A percentile compares a stretch with the other conserved stretches of the same genome.
phyloP scores from a whole-genome alignment of 2,329 filamentous ascomycete genomes.

The Cladosporium sp. region DNA sequence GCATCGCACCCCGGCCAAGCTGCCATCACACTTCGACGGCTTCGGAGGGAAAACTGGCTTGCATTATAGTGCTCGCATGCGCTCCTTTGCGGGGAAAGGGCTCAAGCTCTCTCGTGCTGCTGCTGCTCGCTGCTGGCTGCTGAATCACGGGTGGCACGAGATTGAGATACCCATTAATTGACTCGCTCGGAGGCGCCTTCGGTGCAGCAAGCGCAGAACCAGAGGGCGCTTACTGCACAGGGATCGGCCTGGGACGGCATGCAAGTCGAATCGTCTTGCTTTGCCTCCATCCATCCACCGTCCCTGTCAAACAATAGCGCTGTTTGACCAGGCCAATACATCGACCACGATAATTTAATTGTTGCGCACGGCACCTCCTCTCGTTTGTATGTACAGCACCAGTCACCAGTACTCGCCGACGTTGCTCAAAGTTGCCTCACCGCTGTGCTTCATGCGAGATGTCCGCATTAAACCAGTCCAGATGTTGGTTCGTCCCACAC shows the following conservation, averaged over 20 bases:
- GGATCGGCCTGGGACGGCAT: slow-evolving; percentile 5
- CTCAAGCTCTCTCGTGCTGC: not conserved
- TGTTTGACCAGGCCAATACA: not conserved
- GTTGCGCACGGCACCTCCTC: not conserved
- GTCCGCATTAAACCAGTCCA: not conserved
- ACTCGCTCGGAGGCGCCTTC: slow-evolving; percentile 6
- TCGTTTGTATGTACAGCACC: not conserved
- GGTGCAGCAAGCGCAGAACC: slow-evolving; percentile 9
- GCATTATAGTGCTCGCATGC: slow-evolving; percentile 10
- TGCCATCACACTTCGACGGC: not conserved
- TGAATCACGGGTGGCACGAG: not conserved
- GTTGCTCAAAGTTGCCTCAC: slow-evolving; percentile 9
- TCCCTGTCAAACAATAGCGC: slow-evolving; percentile 8
- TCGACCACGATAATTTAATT: not conserved
- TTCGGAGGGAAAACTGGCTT: not conserved
- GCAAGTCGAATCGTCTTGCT: slow-evolving; percentile 2
- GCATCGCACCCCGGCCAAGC: not conserved
- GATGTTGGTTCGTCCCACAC: slow-evolving; percentile 9
- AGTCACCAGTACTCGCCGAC: too few relatives aligned
- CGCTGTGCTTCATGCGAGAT: slow-evolving; percentile 12
- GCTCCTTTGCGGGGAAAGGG: slow-evolving; percentile 2
- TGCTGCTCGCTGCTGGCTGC: not conserved
- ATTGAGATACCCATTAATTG: not conserved
- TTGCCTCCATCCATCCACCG: not conserved
- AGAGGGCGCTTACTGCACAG: slow-evolving; percentile 2